Evolutionary conservation across 208 protist genomes (phyloP).

Genomic region (Strigomonas culicis): DNA sequence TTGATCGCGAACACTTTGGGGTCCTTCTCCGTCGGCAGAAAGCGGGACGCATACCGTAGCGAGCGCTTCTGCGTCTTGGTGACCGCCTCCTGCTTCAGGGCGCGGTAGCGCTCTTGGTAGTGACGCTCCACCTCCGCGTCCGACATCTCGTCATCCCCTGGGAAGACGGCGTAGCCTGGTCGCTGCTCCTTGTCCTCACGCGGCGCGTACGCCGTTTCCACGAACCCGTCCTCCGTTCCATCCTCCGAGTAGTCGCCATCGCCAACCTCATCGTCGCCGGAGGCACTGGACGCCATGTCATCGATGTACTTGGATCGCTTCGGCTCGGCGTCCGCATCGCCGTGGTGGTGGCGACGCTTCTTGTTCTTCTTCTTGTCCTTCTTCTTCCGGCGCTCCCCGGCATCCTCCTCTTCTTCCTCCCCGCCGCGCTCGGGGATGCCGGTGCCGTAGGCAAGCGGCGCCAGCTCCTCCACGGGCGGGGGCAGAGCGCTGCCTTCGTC

Average conservation of each 20-base stretch:
- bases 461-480: neutral
- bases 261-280: constrained; percentile 20
- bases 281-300: constrained; percentile 20
- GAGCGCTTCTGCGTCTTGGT: constrained; percentile 13
- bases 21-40: constrained; percentile 71
- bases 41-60: constrained; percentile 48
- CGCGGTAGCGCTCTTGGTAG: constrained; percentile 7
- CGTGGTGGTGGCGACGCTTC: constrained; percentile 19
- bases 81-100: neutral
- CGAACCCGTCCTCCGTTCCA: constrained; percentile 10
- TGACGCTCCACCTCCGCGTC: neutral
- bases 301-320: constrained; percentile 9
- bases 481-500: constrained; percentile 3
- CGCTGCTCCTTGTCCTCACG: neutral
- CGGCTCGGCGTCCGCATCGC: constrained; percentile 20
- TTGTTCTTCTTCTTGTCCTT: constrained; percentile 22
- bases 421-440: neutral
- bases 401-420: constrained; percentile 8
- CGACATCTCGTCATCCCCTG: neutral
- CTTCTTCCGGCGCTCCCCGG: constrained; percentile 17
- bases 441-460: neutral
- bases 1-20: constrained; percentile 91
- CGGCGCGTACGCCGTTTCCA: neutral
- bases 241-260: constrained; percentile 15
- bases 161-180: neutral